Percentiles rank a stretch among this genome's conserved stretches.
Evolutionary conservation across 2,329 filamentous ascomycete genomes (phyloP).

Genomic region (Aspergillus pseudoviridinutans): DNA sequence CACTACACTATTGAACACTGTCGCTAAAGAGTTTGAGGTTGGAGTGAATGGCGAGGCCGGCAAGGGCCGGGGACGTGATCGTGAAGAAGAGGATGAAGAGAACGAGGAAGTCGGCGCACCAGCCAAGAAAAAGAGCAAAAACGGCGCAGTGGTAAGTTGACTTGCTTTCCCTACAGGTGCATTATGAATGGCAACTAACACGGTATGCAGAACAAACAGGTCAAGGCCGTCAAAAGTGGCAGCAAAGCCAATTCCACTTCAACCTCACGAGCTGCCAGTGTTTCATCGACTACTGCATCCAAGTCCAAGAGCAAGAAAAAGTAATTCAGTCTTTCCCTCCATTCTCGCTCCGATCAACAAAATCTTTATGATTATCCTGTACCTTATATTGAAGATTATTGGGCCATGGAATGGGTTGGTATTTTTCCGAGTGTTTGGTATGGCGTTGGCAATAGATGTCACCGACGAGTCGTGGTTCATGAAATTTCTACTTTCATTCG

Average conservation of each 20-base stretch:
- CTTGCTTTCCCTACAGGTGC: neutral
- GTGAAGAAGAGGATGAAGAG: constrained; percentile 81
- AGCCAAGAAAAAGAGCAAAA: constrained; percentile 94
- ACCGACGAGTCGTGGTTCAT: constrained; percentile 5
- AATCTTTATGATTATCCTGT: constrained; percentile 11
- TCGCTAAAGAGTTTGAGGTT: constrained; percentile 90
- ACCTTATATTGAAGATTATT: constrained; percentile 11
- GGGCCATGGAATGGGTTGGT: constrained; percentile 10
- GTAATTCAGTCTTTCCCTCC: constrained; percentile 24
- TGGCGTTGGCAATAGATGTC: constrained; percentile 21
- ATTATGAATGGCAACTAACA: constrained; percentile 2
- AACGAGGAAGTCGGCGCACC: constrained; percentile 75
- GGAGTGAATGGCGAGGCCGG: constrained; percentile 55
- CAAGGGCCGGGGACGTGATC: constrained; percentile 58
- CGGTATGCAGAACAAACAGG: constrained; percentile 73
- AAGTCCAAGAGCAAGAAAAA: constrained; percentile 51
- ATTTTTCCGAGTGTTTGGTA: constrained; percentile 13
- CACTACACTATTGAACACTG: constrained; percentile 88
- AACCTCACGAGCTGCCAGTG: constrained; percentile 82
- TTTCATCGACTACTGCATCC: constrained; percentile 64
- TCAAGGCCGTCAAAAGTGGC: constrained; percentile 77
- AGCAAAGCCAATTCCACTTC: constrained; percentile 72
- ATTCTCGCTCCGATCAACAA: neutral
- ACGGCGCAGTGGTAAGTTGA: constrained; percentile 72
- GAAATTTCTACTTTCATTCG: neutral